phyloP scores from a whole-genome alignment of 495 filamentous ascomycete genomes.

The Penicillium herquei region DNA sequence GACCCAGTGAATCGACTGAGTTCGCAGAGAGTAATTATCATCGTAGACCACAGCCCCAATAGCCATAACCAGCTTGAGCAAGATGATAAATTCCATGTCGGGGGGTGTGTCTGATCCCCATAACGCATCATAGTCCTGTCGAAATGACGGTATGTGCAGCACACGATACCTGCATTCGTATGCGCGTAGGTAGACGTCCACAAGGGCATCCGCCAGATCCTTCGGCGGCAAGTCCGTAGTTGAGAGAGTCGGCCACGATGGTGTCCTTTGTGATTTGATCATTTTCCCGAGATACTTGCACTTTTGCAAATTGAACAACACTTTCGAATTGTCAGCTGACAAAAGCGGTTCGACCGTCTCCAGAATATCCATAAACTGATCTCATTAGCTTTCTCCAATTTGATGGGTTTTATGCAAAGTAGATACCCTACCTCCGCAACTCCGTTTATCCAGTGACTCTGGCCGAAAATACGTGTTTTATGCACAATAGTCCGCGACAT shows the following conservation, averaged over 20 bases:
- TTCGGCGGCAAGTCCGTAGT: slow-evolving; percentile 41
- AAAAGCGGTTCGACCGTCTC: slow-evolving; percentile 37
- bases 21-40: slow-evolving; percentile 32
- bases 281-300: slow-evolving; percentile 47
- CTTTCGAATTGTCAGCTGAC: slow-evolving; percentile 36
- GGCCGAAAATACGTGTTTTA: slow-evolving; percentile 54
- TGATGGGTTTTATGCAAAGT: not conserved
- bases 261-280: slow-evolving; percentile 43
- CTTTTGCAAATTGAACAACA: slow-evolving; percentile 29
- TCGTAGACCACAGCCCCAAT: slow-evolving; percentile 47
- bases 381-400: not conserved
- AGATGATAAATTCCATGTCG: slow-evolving; percentile 31
- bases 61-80: slow-evolving; percentile 51
- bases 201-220: slow-evolving; percentile 37
- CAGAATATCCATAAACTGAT: slow-evolving; percentile 40
- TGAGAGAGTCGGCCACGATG: slow-evolving; percentile 38
- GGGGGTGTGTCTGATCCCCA: slow-evolving; percentile 23
- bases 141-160: slow-evolving; percentile 59
- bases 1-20: slow-evolving; percentile 44
- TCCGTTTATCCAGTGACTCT: slow-evolving; percentile 55
- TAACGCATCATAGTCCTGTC: slow-evolving; percentile 30
- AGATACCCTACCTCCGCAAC: slow-evolving; percentile 35
- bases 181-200: slow-evolving; percentile 40
- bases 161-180: slow-evolving; percentile 53
- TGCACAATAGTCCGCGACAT: slow-evolving; percentile 45